Percentiles rank a stretch among this genome's conserved stretches.
Evolutionary conservation across 805 yeast species (phyloP).

Genomic region (Yarrowia sp.): DNA sequence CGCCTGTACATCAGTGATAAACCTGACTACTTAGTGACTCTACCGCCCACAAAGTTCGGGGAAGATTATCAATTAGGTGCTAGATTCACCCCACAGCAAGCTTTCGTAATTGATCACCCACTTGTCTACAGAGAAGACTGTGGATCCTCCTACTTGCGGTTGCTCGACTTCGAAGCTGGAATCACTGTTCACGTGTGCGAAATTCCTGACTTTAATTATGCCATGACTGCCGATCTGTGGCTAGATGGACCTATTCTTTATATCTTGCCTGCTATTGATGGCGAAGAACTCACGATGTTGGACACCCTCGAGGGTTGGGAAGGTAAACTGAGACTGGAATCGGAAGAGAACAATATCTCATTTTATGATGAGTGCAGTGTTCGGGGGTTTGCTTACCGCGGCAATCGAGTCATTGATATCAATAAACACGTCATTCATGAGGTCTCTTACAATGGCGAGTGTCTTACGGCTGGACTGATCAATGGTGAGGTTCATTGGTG

Average conservation of each 20-base stretch:
- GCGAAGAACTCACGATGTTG: background rate
- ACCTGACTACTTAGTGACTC: background rate
- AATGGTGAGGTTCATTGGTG: background rate
- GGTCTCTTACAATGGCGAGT: background rate
- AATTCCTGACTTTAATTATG: background rate
- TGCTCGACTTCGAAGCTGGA: background rate
- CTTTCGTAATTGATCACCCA: background rate
- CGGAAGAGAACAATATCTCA: background rate
- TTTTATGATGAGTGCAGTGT: background rate
- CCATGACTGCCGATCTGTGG: background rate
- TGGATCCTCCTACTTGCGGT: background rate
- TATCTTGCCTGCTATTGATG: background rate
- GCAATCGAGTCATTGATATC: background rate
- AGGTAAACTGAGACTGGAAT: background rate
- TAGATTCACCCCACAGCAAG: background rate
- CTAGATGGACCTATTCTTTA: background rate
- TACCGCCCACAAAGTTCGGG: background rate
- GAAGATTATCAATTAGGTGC: background rate
- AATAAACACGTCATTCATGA: background rate
- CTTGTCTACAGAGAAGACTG: background rate
- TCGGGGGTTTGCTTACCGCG: background rate
- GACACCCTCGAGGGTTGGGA: background rate
- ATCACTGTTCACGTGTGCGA: background rate
- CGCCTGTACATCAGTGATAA: background rate
- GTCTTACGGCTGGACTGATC: background rate